Base-by-base conservation (phyloP, 257 asterid genomes). In the Penstemon newberryi region DNA sequence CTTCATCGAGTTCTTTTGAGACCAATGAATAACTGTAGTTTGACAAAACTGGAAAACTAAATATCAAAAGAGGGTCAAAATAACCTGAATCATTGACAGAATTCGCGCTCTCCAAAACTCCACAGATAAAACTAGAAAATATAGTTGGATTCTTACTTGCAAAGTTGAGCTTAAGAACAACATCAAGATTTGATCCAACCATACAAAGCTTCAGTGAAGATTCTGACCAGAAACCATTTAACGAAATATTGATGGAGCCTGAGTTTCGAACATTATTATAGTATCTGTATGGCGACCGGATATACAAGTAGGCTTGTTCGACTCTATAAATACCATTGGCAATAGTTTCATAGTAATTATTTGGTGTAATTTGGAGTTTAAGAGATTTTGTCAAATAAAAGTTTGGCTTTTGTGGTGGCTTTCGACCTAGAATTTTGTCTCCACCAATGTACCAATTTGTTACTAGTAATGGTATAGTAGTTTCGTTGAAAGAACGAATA, bases 191-290 rank as follows among this genome's bases (percentile, higher is more conserved):
- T 5, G 82, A 69, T 42, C 93, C 89, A 18, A 86, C 74, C 91
- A 82, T 70, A 60, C 97, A 90, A 15, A 88, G 82, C 81, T 80
- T 86, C 78, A 78, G 71, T 3, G 88, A 68, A 46, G 43, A 13
- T 65, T 80, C 90, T 2, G 91, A 78, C 85, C 84, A 85, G 76
- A 77, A 85, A 0, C 95, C 96, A 19, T 56, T 55, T 5, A 90
- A 60, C 63, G 5, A 60, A 63, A 90, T 82, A 1, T 51, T 57
- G 65, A 85, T 12, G 7, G 7, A 1, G 38, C 33, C 33, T 25
- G 33, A 25, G 6, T 37, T 43, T 33, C 6, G 44, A 25, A 13
- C 0, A 3, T 5, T 47, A 7, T 18, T 1, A 15, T 6, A 71
- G 56, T 46, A 18, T 37, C 1, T 0, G 66, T 44, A 25, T 0